Evolutionary conservation across 768 basidiomycete genomes (phyloP).

Genomic region (Leccinellum luteum): DNA sequence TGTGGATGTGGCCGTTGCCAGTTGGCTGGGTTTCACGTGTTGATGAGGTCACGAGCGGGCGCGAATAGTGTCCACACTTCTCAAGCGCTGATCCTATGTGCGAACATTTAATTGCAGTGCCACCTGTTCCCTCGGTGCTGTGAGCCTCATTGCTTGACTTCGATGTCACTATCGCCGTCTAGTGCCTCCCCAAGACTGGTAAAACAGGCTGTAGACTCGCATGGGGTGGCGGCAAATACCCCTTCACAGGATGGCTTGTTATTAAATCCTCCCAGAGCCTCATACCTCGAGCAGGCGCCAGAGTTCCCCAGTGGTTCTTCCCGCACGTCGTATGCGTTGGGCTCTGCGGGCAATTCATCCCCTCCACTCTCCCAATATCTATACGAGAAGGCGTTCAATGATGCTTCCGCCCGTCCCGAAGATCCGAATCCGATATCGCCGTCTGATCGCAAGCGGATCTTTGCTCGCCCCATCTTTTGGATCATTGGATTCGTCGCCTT

Average conservation of each 20-base stretch:
- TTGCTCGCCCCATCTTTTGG: slow-evolving; percentile 27
- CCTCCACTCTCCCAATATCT: slow-evolving; percentile 20
- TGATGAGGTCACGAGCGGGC: not conserved
- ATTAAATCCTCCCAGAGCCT: slow-evolving; percentile 23
- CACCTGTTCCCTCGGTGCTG: not conserved
- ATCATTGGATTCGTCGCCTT: slow-evolving; percentile 29
- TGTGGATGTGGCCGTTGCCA: not conserved
- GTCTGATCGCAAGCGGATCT: slow-evolving; percentile 15
- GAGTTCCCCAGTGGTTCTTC: slow-evolving; percentile 18
- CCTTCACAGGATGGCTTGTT: slow-evolving; percentile 4
- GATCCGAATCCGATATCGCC: not conserved
- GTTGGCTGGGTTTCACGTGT: slow-evolving; percentile 5
- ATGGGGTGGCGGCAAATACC: slow-evolving; percentile 7
- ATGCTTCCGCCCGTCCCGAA: slow-evolving; percentile 2
- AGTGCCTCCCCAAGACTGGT: slow-evolving; percentile 18
- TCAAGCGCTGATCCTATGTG: not conserved
- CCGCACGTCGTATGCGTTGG: slow-evolving; percentile 19
- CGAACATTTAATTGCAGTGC: not conserved
- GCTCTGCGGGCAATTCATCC: slow-evolving; percentile 22
- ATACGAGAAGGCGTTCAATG: slow-evolving; percentile 15
- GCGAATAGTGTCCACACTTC: not conserved
- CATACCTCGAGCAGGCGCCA: slow-evolving; percentile 23
- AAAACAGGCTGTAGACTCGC: slow-evolving; percentile 16
- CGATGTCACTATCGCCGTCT: slow-evolving; percentile 4
- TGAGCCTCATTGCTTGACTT: not conserved